phyloP scores from a whole-genome alignment of 75 land plant genomes.

The Picea glauca region DNA sequence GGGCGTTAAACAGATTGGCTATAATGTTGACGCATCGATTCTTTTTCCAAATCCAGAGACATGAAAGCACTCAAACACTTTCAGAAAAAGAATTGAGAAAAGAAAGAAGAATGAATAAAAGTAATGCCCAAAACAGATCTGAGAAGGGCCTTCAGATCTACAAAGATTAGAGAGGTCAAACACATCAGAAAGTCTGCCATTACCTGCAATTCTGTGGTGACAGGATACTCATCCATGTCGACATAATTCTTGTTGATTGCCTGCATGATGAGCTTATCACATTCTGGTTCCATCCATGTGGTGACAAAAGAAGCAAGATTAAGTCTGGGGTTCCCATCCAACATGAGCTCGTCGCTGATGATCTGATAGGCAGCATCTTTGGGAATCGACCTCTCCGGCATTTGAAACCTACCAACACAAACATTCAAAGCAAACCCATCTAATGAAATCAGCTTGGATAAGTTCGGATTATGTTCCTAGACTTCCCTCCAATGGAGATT shows the following conservation, averaged over 20 bases:
- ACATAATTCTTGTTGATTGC: slow-evolving; percentile 62
- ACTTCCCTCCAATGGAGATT: background rate
- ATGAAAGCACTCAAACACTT: too few species aligned
- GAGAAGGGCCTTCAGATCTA: too few species aligned
- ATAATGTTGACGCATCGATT: too few species aligned
- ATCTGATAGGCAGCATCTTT: slow-evolving; percentile 74
- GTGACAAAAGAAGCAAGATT: slow-evolving; percentile 79
- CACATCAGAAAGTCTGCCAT: background rate
- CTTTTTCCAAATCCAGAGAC: too few species aligned
- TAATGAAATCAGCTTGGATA: background rate
- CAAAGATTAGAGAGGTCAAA: too few species aligned
- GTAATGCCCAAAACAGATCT: too few species aligned
- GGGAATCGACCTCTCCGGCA: slow-evolving; percentile 53
- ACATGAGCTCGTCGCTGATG: slow-evolving; percentile 66
- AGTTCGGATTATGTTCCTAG: background rate
- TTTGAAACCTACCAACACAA: slow-evolving; percentile 21
- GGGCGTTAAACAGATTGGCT: too few species aligned
- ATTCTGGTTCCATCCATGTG: slow-evolving; percentile 77
- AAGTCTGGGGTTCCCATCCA: slow-evolving; percentile 77
- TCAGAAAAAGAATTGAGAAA: too few species aligned
- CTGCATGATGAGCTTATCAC: slow-evolving; percentile 48
- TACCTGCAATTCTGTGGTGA: slow-evolving; percentile 63
- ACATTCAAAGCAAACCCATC: background rate
- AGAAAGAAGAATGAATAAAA: too few species aligned
- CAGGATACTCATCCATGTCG: slow-evolving; percentile 70